Evolutionary conservation across 2,329 filamentous ascomycete genomes (phyloP).

Genomic region (Paecilomyces fulvus): DNA sequence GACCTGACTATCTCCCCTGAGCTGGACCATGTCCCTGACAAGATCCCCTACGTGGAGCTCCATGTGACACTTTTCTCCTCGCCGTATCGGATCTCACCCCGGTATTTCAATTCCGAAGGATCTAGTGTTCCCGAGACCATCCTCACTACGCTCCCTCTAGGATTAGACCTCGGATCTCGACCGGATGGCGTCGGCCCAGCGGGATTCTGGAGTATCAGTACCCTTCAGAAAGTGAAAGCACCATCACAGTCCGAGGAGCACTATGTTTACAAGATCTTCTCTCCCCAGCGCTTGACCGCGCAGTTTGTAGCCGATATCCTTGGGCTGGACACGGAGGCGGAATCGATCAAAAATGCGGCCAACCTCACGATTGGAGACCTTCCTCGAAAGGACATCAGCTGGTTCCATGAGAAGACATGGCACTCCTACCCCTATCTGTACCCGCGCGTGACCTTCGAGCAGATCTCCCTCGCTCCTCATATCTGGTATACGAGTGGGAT

Average conservation of each 20-base stretch:
- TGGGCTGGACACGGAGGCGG: slow-evolving; percentile 26
- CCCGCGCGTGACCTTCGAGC: slow-evolving; percentile 83
- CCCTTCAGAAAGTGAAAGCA: slow-evolving; percentile 57
- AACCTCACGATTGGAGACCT: slow-evolving; percentile 26
- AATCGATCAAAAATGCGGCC: slow-evolving; percentile 6
- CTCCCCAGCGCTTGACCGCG: slow-evolving; percentile 40
- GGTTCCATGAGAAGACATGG: slow-evolving; percentile 72
- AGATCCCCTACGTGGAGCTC: slow-evolving; percentile 75
- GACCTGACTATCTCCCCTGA: slow-evolving; percentile 49
- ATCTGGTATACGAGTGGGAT: slow-evolving; percentile 59
- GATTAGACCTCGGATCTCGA: slow-evolving; percentile 31
- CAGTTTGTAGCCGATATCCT: slow-evolving; percentile 44
- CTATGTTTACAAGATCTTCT: slow-evolving; percentile 62
- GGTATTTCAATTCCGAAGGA: slow-evolving; percentile 60
- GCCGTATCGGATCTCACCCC: slow-evolving; percentile 59
- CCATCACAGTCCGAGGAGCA: slow-evolving; percentile 39
- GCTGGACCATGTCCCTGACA: slow-evolving; percentile 51
- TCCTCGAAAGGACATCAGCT: slow-evolving; percentile 50
- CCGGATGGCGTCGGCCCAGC: slow-evolving; percentile 58
- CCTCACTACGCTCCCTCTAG: slow-evolving; percentile 67
- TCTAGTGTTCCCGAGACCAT: slow-evolving; percentile 60
- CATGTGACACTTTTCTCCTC: slow-evolving; percentile 87
- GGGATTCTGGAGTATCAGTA: slow-evolving; percentile 80
- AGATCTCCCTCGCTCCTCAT: slow-evolving; percentile 52
- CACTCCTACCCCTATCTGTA: slow-evolving; percentile 75